Base-by-base conservation (phyloP, 305 asterid genomes). In the Euphrasia arctica region DNA sequence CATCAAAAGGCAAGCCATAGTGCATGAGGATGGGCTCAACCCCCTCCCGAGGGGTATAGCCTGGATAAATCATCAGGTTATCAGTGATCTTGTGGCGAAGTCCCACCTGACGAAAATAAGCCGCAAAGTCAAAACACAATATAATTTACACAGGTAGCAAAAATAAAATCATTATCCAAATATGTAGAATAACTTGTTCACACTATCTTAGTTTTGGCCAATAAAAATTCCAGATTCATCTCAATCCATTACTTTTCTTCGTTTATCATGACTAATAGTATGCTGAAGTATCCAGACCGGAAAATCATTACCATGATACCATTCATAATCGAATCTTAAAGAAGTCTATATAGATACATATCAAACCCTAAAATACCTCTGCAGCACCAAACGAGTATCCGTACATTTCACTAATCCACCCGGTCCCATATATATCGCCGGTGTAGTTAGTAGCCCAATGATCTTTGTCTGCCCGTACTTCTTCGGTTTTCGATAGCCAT, bases 361-460 rank as follows among this genome's bases (percentile, higher is more conserved):
- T n/a, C n/a, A n/a, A n/a, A 39, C 10, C 43, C 43, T 39, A 39
- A 39, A 71, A 59, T 77, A 81, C 99, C 96, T 93, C 95, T 4
- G 96, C 96, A 51, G 96, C 99, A 4, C 99, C 97, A 75, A 88
- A 93, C 36, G 96, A 93, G 81, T 93, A 93, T 39, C 97, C 99
- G 73, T 88, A 90, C 95, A 93, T 93, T 76, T 93, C 99, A 77
- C 97, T 93, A 69, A 93, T 93, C 99, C 99, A 90, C 47, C 96
- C 95, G 1, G 83, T 68, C 22, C 76, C 83, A 62, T 84, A 88
- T 67, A 93, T 93, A 68, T 90, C 99, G 65, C 99, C 96, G 31
- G 97, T 90, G 77, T 84, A 85, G 67, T 93, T 88, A 70, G 95
- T 86, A 36, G 80, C 80, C 96, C 95, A 93, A 49, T 90, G 99